Percentiles rank a stretch among this genome's conserved stretches.
phyloP scores from a whole-genome alignment of 768 basidiomycete genomes.

The Phaffia australis region DNA sequence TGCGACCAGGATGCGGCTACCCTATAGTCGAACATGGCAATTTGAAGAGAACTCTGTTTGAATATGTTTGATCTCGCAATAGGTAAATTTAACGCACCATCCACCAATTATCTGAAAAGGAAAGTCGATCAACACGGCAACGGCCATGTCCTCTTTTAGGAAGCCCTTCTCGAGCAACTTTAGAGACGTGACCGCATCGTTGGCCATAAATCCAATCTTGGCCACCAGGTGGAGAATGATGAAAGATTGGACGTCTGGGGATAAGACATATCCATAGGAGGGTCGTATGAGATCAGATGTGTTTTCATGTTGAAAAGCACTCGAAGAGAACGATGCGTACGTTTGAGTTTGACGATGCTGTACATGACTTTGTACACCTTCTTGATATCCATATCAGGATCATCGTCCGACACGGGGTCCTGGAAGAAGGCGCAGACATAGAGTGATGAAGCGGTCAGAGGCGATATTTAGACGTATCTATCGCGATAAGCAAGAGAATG shows the following conservation, averaged over 20 bases:
- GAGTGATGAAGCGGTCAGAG: not conserved
- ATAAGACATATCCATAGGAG: not conserved
- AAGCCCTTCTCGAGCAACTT: conserved; percentile 97
- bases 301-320: not conserved
- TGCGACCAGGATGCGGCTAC: conserved; percentile 22
- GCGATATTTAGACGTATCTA: not conserved
- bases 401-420: conserved; percentile 61
- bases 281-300: not conserved
- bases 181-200: conserved; percentile 77
- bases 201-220: conserved; percentile 88
- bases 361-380: conserved; percentile 90
- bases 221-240: conserved; percentile 76
- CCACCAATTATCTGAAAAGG: conserved; percentile 94
- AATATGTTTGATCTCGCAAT: conserved; percentile 58
- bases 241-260: conserved; percentile 75
- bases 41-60: not conserved
- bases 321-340: conserved; percentile 41
- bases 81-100: conserved; percentile 47
- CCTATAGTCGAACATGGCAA: not conserved
- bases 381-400: conserved; percentile 78
- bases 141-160: conserved; percentile 87
- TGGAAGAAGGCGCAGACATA: not conserved
- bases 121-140: conserved; percentile 90
- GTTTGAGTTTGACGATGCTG: conserved; percentile 79
- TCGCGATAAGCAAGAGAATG: not conserved